Evolutionary conservation across 1,284 basidiomycete species (phyloP).

Genomic region (Trichosporon asahii): DNA sequence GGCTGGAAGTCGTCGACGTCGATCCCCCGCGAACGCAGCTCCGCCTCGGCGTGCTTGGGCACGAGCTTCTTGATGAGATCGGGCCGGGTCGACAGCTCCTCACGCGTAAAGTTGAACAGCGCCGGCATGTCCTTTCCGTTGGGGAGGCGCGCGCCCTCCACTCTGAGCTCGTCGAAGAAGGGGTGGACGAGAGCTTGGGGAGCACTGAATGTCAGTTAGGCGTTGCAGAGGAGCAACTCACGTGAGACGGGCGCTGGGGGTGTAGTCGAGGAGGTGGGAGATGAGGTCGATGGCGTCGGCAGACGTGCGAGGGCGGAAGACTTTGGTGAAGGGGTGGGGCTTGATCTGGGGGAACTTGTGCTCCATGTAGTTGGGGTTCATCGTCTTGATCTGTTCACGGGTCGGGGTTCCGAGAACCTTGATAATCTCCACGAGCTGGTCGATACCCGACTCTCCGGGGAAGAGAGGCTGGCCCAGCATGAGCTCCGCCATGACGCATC

Average conservation of each 20-base stretch:
- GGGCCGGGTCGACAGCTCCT: constrained; percentile 93
- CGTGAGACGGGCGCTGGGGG: constrained; percentile 81
- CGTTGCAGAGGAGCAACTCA: constrained; percentile 23
- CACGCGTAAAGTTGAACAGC: constrained; percentile 93
- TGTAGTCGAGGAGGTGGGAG: constrained; percentile 92
- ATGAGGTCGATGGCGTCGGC: constrained; percentile 96
- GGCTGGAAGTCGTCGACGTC: constrained; percentile 86
- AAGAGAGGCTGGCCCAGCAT: constrained; percentile 99
- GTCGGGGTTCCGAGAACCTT: constrained; percentile 98
- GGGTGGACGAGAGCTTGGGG: constrained; percentile 92
- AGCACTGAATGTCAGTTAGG: constrained; percentile 53
- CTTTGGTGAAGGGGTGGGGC: constrained; percentile 93
- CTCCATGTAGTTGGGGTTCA: constrained; percentile 99
- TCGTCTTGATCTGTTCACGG: constrained; percentile 99
- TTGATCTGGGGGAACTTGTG: constrained; percentile 99
- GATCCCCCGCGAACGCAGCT: constrained; percentile 80
- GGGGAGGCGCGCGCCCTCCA: constrained; percentile 86
- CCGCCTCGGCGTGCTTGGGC: constrained; percentile 81
- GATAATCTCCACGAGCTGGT: constrained; percentile 99
- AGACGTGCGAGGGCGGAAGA: constrained; percentile 95
- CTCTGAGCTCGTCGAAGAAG: constrained; percentile 95
- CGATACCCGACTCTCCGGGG: constrained; percentile 99
- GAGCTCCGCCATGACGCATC: constrained; percentile 99
- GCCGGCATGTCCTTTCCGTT: constrained; percentile 93
- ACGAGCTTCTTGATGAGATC: constrained; percentile 89